Conservation (phyloP, 2,329 filamentous ascomycete species). For the Nigrospora oryzae region DNA sequence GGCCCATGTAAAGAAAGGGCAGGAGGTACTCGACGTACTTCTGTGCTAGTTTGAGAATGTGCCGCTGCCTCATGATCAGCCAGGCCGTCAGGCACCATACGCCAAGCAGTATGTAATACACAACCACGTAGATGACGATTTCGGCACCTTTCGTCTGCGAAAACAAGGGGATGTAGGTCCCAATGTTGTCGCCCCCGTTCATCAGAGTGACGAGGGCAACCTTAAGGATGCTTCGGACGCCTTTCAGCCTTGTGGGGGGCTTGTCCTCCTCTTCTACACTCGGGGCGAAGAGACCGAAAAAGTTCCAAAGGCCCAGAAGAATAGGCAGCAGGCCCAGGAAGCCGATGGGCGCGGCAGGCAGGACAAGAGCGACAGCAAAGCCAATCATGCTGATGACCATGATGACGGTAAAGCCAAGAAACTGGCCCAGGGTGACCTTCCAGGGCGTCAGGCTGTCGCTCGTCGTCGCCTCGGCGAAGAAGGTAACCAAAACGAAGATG, state of each 20-base stretch:
- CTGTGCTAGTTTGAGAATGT: conserved; percentile 14
- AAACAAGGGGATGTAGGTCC: conserved; percentile 24
- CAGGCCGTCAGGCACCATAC: conserved; percentile 20
- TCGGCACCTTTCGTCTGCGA: conserved; percentile 20
- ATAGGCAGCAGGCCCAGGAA: conserved; percentile 24
- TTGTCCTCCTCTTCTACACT: conserved; percentile 7
- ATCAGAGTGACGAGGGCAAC: conserved; percentile 22
- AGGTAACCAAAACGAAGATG: conserved; percentile 27
- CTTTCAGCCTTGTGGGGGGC: conserved; percentile 4
- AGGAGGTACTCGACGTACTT: conserved; percentile 16
- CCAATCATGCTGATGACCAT: conserved; percentile 24
- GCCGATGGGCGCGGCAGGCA: conserved; percentile 24
- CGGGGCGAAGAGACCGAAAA: conserved; percentile 11
- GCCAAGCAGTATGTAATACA: conserved; percentile 22
- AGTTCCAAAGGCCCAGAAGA: conserved; percentile 21
- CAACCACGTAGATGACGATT: conserved; percentile 22
- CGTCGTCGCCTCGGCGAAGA: conserved; percentile 23
- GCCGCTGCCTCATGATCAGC: conserved; percentile 21
- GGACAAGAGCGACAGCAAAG: conserved; percentile 18
- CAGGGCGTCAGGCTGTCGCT: conserved; percentile 12
- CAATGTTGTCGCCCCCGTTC: conserved; percentile 26
- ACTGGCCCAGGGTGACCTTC: conserved; percentile 16
- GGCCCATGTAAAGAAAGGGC: conserved; percentile 22
- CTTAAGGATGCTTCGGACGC: conserved; percentile 12
- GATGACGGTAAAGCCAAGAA: conserved; percentile 23